Evolutionary conservation across 2,329 filamentous ascomycete genomes (phyloP), one percentile per base, ranked within the genome.

Genomic region (Beauveria brongniartii): DNA sequence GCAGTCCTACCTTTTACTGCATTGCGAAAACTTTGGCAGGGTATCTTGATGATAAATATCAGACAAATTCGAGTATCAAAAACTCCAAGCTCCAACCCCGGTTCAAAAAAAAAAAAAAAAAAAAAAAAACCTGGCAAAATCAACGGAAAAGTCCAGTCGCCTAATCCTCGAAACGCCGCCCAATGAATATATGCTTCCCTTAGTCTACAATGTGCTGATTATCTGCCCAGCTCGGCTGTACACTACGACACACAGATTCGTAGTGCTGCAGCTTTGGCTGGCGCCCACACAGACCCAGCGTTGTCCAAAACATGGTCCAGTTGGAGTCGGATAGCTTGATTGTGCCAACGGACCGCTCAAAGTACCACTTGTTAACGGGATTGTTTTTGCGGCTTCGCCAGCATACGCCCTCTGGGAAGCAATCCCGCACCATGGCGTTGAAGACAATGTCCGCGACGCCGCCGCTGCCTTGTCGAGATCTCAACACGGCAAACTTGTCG

Each of bases 291-390:
- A 87, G 78, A 52, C 84, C 83, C 0, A 83, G 80, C 1, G 89
- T 94, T 1, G 94, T 99, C 92, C 94, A 99, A 70, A 99, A 99
- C 92, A 97, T 97, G 3, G 92, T 91, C 94, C 94, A 99, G 67
- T 92, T 88, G 51, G 84, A 90, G n/a, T 83, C 85, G 0, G 82
- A 80, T 43, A 99, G 76, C 75, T 95, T 94, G 81, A 87, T 89
- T 2, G 87, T 92, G 0, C 94, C 94, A 53, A 83, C 78, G 2
- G 90, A 91, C 53, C 94, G 82, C 75, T 99, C 94, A 75, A 97
- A 97, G 73, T 99, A 99, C 94, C 94, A 99, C 72, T 97, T 97
- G 71, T 99, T 99, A 5, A 99, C 94, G 0, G 92, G 93, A 70
- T 99, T 97, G 70, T 92, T 85, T 69, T 88, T 89, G 56, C 94